Evolutionary conservation across 2,329 filamentous ascomycete genomes (phyloP), one percentile per base, ranked within the genome.

Genomic region (Penicillium fuscoglaucum): DNA sequence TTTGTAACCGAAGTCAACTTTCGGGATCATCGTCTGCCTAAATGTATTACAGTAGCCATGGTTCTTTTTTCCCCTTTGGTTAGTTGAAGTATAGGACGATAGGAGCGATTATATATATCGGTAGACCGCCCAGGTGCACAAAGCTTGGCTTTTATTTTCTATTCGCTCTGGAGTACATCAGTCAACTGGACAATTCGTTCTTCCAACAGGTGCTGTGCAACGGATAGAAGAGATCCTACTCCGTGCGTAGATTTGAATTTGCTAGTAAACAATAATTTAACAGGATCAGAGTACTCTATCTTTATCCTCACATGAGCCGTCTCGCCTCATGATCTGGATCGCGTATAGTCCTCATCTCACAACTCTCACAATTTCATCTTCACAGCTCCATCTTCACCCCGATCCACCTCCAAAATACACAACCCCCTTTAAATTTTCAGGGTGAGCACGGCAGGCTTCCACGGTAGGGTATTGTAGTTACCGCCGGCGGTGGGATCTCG

Each of bases 361-460:
- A 12, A 17, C 6, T 45, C 9, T n/a, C 17, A 45, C 43, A 29
- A 13, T 19, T n/a, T n/a, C 15, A 5, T 13, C 17, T 45, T 29
- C 17, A 45, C 9, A 8, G 6, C 26, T 19, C 17, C 17, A 3
- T 29, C 29, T 1, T 6, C 29, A 31, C 12, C 5, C 1, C 29
- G 12, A 31, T 31, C 4, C 10, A 31, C 29, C 26, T 19, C 1
- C 26, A 3, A 19, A 29, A 19, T 8, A 45, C 6, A 6, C 4
- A 45, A 8, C 1, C 17, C 3, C 6, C 29, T 35, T 37, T 26
- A 55, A 2, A 2, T 12, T 9, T 50, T 55, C 43, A 84, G 70
- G 0, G 84, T 87, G 58, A 87, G 67, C 29, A 87, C 56, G 48
- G 79, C 85, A 0, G 84, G 84, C 6, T 77, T 74, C 68, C 85